Conservation (phyloP, 2,329 filamentous ascomycete genomes). For the Alternaria triticina region DNA sequence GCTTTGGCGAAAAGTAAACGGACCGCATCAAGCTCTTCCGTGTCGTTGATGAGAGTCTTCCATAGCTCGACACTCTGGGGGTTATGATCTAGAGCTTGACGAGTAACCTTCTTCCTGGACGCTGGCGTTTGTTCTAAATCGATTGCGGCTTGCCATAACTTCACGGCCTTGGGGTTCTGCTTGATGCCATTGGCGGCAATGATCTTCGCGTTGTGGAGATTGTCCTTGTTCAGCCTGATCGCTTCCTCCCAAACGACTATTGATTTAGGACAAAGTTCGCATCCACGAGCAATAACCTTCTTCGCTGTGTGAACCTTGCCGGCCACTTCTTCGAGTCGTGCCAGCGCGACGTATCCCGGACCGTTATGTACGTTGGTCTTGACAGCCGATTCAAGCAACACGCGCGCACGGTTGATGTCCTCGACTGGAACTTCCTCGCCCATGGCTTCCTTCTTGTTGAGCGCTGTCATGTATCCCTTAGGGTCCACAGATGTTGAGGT, state of each 20-base stretch:
- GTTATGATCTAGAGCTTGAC: constrained; percentile 89
- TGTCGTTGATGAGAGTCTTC: constrained; percentile 96
- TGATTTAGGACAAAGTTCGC: constrained; percentile 88
- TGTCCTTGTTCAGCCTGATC: constrained; percentile 78
- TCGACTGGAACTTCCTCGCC: constrained; percentile 80
- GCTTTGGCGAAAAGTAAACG: constrained; percentile 90
- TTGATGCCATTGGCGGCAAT: constrained; percentile 94
- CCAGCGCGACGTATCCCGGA: constrained; percentile 94
- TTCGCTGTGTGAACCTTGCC: constrained; percentile 90
- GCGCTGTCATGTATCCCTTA: constrained; percentile 91
- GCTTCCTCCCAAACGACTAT: constrained; percentile 97
- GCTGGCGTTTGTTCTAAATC: constrained; percentile 81
- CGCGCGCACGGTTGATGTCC: constrained; percentile 91
- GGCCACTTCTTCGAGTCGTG: constrained; percentile 88
- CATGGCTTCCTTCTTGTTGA: constrained; percentile 80
- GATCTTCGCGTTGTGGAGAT: constrained; percentile 90
- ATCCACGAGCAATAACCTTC: constrained; percentile 86
- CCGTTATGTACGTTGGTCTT: constrained; percentile 96
- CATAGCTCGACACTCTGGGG: constrained; percentile 95
- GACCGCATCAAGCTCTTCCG: constrained; percentile 88
- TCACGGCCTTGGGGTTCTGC: constrained; percentile 85
- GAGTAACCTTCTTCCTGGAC: constrained; percentile 90
- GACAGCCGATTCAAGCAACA: constrained; percentile 93
- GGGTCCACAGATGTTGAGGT: constrained; percentile 92
- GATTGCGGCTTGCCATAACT: constrained; percentile 95